Conservation (phyloP, 768 basidiomycete genomes). For the Naganishia randhawae region DNA sequence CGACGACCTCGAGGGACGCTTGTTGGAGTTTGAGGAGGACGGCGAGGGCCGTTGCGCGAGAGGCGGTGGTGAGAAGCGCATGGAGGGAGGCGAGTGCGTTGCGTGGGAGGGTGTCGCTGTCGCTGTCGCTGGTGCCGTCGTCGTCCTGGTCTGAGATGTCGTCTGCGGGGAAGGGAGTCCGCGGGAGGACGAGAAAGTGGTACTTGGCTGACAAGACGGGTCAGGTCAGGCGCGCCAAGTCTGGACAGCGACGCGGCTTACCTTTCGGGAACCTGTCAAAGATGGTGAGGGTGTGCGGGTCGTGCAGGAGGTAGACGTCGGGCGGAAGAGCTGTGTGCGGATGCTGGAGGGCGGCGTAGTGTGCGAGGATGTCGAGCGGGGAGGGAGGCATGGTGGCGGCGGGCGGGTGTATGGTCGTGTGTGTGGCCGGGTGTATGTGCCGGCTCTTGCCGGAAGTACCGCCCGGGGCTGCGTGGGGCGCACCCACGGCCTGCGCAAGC, state of each 20-base stretch:
- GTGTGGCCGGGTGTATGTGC: too few relatives aligned
- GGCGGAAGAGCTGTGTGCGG: constrained; percentile 2
- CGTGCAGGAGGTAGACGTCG: constrained; percentile 7
- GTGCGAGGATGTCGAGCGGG: constrained; percentile 1
- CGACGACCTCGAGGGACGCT: constrained; percentile 59
- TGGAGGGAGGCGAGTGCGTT: constrained; percentile 23
- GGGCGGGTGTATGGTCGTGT: not conserved
- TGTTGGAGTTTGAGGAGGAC: constrained; percentile 59
- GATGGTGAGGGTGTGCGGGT: constrained; percentile 35
- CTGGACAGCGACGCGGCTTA: not conserved
- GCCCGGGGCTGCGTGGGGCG: too few relatives aligned
- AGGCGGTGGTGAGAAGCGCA: constrained; percentile 33
- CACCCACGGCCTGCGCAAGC: too few relatives aligned
- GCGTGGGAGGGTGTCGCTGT: not conserved
- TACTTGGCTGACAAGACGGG: constrained; percentile 70
- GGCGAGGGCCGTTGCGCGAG: constrained; percentile 48
- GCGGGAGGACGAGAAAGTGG: constrained; percentile 81
- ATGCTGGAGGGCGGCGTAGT: not conserved
- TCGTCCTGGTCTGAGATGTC: not conserved
- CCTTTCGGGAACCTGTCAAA: constrained; percentile 48
- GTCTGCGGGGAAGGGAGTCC: constrained; percentile 50
- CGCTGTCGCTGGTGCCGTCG: not conserved
- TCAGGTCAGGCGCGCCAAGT: too few relatives aligned
- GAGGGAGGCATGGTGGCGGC: not conserved
- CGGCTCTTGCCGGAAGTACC: too few relatives aligned